Conservation (phyloP, 1,284 basidiomycete species). For the Fomitopsis betulina region DNA sequence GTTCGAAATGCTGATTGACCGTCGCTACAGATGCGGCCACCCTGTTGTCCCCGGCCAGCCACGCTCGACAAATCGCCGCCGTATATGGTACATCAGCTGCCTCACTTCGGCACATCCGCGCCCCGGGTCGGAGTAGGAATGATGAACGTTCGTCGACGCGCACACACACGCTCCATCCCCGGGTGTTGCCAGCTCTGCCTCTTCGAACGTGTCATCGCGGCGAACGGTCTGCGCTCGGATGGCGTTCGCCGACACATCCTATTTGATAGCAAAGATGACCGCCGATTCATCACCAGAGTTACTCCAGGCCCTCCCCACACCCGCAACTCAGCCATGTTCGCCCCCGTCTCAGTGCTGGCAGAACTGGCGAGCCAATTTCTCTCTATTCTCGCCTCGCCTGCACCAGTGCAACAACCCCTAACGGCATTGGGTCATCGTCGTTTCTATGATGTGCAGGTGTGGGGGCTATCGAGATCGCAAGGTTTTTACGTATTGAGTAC, state of each 20-base stretch:
- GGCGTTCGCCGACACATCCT: background rate
- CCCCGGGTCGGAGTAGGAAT: background rate
- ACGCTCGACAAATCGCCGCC: background rate
- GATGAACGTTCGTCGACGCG: slow-evolving; percentile 7
- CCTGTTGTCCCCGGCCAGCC: background rate
- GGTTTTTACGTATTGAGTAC: slow-evolving; percentile 6
- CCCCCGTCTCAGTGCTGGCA: slow-evolving; percentile 14
- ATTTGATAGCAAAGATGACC: slow-evolving; percentile 1
- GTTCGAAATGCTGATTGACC: slow-evolving; percentile 3
- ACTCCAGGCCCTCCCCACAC: background rate
- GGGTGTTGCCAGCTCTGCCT: background rate
- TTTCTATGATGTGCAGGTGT: slow-evolving; percentile 27
- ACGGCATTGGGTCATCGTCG: slow-evolving; percentile 8
- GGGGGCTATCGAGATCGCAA: slow-evolving; percentile 8
- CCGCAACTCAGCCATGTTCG: slow-evolving; percentile 13
- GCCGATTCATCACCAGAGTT: background rate
- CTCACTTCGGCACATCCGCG: slow-evolving; percentile 3
- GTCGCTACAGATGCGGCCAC: background rate
- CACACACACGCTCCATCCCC: background rate
- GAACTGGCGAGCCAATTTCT: slow-evolving; percentile 17
- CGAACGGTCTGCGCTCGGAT: background rate
- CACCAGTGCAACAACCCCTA: slow-evolving; percentile 13
- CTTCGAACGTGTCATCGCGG: background rate
- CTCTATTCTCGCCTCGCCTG: slow-evolving; percentile 17
- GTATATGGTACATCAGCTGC: slow-evolving; percentile 1